Percentiles rank a stretch among this genome's conserved stretches.
Conservation (phyloP, 371 early-diverging fungal genomes). For the Mucor mucedo region DNA sequence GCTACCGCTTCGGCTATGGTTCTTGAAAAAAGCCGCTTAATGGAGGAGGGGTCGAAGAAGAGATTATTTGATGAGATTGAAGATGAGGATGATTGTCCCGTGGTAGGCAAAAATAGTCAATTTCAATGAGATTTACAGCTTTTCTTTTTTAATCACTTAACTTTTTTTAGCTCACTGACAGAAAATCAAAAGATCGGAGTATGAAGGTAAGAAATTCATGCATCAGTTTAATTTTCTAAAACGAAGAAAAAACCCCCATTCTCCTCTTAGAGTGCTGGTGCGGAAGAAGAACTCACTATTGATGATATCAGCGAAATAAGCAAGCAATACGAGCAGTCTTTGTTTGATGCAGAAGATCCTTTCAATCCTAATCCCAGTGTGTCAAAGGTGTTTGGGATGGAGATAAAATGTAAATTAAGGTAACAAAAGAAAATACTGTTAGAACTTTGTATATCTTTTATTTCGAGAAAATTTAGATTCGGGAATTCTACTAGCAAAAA, state of each 20-base stretch:
- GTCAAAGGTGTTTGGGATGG: too few relatives aligned
- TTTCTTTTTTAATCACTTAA: neutral
- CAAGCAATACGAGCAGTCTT: slow-evolving; percentile 9
- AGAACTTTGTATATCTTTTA: too few relatives aligned
- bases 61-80: slow-evolving; percentile 13
- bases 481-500: too few relatives aligned
- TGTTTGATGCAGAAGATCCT: slow-evolving; percentile 16
- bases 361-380: slow-evolving; percentile 12
- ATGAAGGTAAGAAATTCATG: neutral
- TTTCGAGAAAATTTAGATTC: too few relatives aligned
- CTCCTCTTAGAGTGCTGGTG: slow-evolving; percentile 2
- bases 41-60: slow-evolving; percentile 15
- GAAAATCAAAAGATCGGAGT: slow-evolving; percentile 1
- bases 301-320: slow-evolving; percentile 7
- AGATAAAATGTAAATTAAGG: too few relatives aligned
- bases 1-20: slow-evolving; percentile 13
- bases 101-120: slow-evolving; percentile 5
- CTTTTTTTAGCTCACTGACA: slow-evolving; percentile 5
- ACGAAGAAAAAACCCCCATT: slow-evolving; percentile 7
- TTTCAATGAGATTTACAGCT: slow-evolving; percentile 4
- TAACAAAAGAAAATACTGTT: too few relatives aligned
- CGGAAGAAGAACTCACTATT: slow-evolving; percentile 14
- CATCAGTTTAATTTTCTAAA: slow-evolving; percentile 8
- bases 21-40: slow-evolving; percentile 14
- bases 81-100: slow-evolving; percentile 10